A percentile compares a stretch with the other conserved stretches of the same genome.
These are phyloP conservation scores for Apocynum venetum DNA, from an alignment of 257 asterid species.

Conservation along the genomic window DNA sequence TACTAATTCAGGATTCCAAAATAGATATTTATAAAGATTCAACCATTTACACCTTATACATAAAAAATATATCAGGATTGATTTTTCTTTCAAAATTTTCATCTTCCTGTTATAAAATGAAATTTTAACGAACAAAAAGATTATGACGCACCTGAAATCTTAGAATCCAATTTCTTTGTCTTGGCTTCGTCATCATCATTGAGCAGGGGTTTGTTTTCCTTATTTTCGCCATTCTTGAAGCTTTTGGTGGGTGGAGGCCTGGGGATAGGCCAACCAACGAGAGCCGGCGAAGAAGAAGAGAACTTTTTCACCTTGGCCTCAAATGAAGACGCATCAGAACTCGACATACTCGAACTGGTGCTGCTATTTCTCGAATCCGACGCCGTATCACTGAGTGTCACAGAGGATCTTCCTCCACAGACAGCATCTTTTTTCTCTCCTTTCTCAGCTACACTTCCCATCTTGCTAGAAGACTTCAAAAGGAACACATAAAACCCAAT, in stretches of 20 bases:
- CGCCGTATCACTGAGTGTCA: constrained; percentile 40
- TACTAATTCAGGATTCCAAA: background rate
- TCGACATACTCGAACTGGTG: constrained; percentile 36
- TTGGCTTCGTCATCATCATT: constrained; percentile 22
- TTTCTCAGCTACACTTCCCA: constrained; percentile 46
- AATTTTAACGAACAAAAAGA: background rate
- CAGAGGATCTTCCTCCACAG: constrained; percentile 14
- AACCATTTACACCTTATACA: background rate
- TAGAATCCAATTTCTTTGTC: constrained; percentile 40
- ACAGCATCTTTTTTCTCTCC: constrained; percentile 23
- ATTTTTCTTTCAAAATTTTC: background rate
- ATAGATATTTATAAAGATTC: background rate
- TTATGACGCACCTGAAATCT: constrained; percentile 48
- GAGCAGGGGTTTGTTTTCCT: background rate
- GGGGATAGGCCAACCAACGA: constrained; percentile 61
- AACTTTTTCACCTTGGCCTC: constrained; percentile 20
- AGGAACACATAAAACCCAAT: background rate
- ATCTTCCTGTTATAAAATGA: background rate
- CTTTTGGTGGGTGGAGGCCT: constrained; percentile 33
- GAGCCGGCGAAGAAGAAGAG: constrained; percentile 27
- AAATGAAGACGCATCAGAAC: constrained; percentile 39
- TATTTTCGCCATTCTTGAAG: constrained; percentile 20
- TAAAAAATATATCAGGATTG: background rate
- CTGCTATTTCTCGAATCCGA: constrained; percentile 43
- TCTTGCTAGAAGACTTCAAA: constrained; percentile 24